Evolutionary conservation across 768 basidiomycete genomes (phyloP).

Genomic region (Kwoniella sp.): DNA sequence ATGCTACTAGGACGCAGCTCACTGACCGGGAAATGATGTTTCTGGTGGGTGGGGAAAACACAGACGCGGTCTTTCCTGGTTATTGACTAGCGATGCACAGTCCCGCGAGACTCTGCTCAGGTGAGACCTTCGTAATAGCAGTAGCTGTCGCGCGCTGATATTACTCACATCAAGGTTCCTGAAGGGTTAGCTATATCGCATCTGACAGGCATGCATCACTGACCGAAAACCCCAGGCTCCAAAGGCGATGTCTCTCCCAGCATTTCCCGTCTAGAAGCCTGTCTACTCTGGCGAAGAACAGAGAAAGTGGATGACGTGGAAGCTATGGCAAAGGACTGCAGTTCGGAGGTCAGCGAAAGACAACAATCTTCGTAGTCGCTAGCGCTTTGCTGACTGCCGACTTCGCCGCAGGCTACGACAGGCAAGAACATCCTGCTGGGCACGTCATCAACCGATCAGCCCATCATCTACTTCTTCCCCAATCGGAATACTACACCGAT

Average conservation of each 20-base stretch:
- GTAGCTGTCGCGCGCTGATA: neutral
- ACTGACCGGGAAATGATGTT: constrained; percentile 46
- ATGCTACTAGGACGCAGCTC: constrained; percentile 18
- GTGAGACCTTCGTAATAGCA: constrained; percentile 11
- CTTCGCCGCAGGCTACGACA: constrained; percentile 19
- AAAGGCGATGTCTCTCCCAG: constrained; percentile 33
- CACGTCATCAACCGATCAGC: constrained; percentile 27
- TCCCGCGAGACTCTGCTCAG: constrained; percentile 37
- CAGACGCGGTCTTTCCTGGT: no score
- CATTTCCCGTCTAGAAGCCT: constrained; percentile 35
- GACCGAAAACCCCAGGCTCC: constrained; percentile 20
- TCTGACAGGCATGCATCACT: neutral
- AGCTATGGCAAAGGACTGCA: constrained; percentile 31
- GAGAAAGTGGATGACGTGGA: constrained; percentile 39
- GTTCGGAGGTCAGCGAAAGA: constrained; percentile 29
- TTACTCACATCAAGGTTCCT: constrained; percentile 34
- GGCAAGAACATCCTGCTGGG: constrained; percentile 43
- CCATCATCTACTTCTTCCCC: constrained; percentile 47
- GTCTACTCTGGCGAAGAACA: constrained; percentile 40
- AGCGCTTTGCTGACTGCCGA: neutral
- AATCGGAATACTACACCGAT: constrained; percentile 30
- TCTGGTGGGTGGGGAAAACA: constrained; percentile 27
- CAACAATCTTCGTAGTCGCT: neutral
- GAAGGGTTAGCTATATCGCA: constrained; percentile 16
- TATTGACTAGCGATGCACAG: constrained; percentile 8